Base-by-base conservation (phyloP, 2,329 filamentous ascomycete species). In the Aspergillus ochraceoroseus region DNA sequence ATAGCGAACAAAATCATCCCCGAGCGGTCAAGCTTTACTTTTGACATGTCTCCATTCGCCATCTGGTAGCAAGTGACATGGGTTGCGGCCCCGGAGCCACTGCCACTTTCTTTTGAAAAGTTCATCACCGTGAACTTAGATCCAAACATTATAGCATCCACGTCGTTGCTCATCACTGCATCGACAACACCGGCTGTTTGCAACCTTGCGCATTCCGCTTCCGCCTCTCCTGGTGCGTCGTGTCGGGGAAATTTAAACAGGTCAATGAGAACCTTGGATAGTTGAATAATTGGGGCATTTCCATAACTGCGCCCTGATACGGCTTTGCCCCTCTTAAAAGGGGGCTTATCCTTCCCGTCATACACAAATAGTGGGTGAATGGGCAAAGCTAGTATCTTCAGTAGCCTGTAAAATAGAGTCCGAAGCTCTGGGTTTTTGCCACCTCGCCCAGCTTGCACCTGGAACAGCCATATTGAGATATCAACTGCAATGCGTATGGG, bases 81-180 rank as follows among this genome's bases (percentile, higher is more conserved):
- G 0, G 90, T 95, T 0, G 88, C 86, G 0, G 73, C 70, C 8
- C 54, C 39, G 4, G 68, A 70, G 46, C 83, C 85, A 53, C 73
- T 77, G 0, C 73, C 74, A 8, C 73, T 74, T 58, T 94, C 87
- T 2, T 85, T 76, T 0, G 85, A 85, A 82, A 87, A 95, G 55
- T 87, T 90, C 35, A 87, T 77, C 28, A 95, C 67, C 0, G 85
- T 90, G 25, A 79, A 67, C 0, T 77, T 81, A 48, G 87, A 92
- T 1, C 92, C 92, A 67, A 96, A 96, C 90, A 96, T 96, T 55
- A 96, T 77, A 2, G 90, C 92, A 61, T 98, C 92, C 29, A 95
- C 88, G 70, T 98, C 92, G 62, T 98, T 89, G 62, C 87, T 95
- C 54, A 98, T 72, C 1, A 96, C 92, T 0, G 87, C 90, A 63